Evolutionary conservation across 306 rosid genomes (phyloP).

Genomic region (Cicer chorassanicum): DNA sequence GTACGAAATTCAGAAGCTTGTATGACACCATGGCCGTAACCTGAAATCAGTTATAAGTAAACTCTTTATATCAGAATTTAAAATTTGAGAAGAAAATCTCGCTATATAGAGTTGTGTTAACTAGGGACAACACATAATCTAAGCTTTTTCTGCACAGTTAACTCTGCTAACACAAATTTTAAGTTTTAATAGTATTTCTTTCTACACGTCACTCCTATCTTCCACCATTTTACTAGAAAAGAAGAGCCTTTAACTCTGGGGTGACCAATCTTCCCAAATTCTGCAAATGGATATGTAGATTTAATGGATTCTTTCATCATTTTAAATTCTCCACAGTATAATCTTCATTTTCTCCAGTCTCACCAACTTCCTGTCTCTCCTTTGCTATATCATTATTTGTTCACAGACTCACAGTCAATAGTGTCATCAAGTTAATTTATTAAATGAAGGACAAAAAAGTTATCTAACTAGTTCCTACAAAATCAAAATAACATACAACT

Average conservation of each 20-base stretch:
- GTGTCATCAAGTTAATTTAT: constrained; percentile 11
- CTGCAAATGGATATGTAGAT: constrained; percentile 10
- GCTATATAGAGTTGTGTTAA: constrained; percentile 1
- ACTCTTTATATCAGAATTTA: constrained; percentile 33
- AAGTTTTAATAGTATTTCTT: constrained; percentile 18
- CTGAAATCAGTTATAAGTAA: constrained; percentile 57
- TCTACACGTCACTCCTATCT: constrained; percentile 5
- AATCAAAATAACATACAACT: constrained; percentile 1
- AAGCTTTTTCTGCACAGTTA: constrained; percentile 17
- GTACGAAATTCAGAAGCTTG: constrained; percentile 95
- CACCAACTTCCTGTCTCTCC: constrained; percentile 11
- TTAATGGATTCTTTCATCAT: not conserved
- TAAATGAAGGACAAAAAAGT: not conserved
- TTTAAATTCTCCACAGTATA: not conserved
- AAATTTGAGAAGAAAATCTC: constrained; percentile 15
- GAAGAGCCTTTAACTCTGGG: not conserved
- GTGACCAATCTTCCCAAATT: constrained; percentile 13
- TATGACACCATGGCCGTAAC: constrained; percentile 76
- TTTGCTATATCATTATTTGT: not conserved
- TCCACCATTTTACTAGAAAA: constrained; percentile 33
- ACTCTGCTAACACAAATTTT: not conserved
- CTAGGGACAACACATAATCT: not conserved
- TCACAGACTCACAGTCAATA: constrained; percentile 2
- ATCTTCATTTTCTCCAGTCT: not conserved
- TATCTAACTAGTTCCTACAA: constrained; percentile 12